A percentile compares a stretch with the other conserved stretches of the same genome.
phyloP scores from a whole-genome alignment of 1,139 yeast genomes.

The Wickerhamomyces sp. region DNA sequence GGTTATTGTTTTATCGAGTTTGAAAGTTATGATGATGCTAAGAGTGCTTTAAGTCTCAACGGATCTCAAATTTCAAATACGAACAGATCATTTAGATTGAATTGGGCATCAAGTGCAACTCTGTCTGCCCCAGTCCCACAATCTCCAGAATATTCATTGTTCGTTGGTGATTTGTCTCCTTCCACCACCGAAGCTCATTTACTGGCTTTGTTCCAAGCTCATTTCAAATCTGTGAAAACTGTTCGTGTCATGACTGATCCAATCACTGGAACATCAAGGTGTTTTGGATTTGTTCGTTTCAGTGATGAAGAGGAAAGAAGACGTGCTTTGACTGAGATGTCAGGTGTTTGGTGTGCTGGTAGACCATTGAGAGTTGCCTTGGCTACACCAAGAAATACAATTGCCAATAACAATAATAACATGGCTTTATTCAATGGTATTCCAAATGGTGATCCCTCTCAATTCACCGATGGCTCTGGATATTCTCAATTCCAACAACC shows the following conservation, averaged over 20 bases:
- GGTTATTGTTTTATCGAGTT: slow-evolving; percentile 77
- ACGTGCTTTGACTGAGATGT: slow-evolving; percentile 64
- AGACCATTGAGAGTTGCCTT: slow-evolving; percentile 69
- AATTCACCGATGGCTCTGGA: not conserved
- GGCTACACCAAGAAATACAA: slow-evolving; percentile 49
- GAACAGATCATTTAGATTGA: slow-evolving; percentile 56
- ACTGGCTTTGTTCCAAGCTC: slow-evolving; percentile 59
- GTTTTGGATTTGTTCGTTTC: slow-evolving; percentile 74
- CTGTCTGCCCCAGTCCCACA: slow-evolving; percentile 47
- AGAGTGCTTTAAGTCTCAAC: slow-evolving; percentile 56
- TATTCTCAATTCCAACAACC: slow-evolving; percentile 9
- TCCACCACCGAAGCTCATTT: slow-evolving; percentile 68
- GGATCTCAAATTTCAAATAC: slow-evolving; percentile 65
- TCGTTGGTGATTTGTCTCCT: slow-evolving; percentile 78
- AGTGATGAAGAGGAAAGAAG: slow-evolving; percentile 59
- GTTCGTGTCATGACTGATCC: slow-evolving; percentile 78
- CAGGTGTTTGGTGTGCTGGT: slow-evolving; percentile 71
- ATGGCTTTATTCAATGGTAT: slow-evolving; percentile 2
- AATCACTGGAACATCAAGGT: slow-evolving; percentile 63
- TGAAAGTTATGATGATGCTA: slow-evolving; percentile 57
- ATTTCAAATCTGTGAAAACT: slow-evolving; percentile 57
- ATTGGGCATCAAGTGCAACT: slow-evolving; percentile 72
- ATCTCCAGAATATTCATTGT: slow-evolving; percentile 54
- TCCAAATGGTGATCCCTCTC: slow-evolving; percentile 5
- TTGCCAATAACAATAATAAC: slow-evolving; percentile 7